phyloP scores from a whole-genome alignment of 257 asterid genomes.

The Nicotiana tomentosiformis region DNA sequence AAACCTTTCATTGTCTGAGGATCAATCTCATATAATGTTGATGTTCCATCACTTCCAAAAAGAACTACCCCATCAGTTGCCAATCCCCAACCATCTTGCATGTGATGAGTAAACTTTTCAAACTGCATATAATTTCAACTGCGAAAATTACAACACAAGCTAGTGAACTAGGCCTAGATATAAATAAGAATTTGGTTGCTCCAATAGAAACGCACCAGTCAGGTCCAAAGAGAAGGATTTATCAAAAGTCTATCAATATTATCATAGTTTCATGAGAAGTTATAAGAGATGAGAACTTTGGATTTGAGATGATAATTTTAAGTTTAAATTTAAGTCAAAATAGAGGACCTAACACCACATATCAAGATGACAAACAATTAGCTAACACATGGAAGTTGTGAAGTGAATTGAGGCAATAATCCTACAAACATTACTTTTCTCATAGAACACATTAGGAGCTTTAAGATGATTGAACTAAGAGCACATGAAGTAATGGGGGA shows the following conservation, averaged over 20 bases:
- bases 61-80: slow-evolving; percentile 74
- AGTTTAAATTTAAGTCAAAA: neutral
- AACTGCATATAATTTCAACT: slow-evolving; percentile 38
- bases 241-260: neutral
- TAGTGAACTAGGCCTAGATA: neutral
- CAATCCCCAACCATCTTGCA: slow-evolving; percentile 98
- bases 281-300: neutral
- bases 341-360: neutral
- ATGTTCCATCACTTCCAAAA: slow-evolving; percentile 90
- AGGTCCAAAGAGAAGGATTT: slow-evolving; percentile 3
- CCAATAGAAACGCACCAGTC: neutral
- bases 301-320: neutral
- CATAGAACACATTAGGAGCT: neutral
- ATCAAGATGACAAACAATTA: neutral
- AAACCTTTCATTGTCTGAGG: slow-evolving; percentile 67
- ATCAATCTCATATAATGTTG: slow-evolving; percentile 72
- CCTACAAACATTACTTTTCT: neutral
- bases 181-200: neutral
- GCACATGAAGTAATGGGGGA: neutral
- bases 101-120: slow-evolving; percentile 50
- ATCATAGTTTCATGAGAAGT: neutral
- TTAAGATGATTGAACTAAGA: neutral
- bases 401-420: neutral
- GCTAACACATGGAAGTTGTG: neutral
- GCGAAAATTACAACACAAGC: neutral